A percentile compares a stretch with the other conserved stretches of the same genome.
phyloP scores from a whole-genome alignment of 306 rosid species.

The Trifolium repens region DNA sequence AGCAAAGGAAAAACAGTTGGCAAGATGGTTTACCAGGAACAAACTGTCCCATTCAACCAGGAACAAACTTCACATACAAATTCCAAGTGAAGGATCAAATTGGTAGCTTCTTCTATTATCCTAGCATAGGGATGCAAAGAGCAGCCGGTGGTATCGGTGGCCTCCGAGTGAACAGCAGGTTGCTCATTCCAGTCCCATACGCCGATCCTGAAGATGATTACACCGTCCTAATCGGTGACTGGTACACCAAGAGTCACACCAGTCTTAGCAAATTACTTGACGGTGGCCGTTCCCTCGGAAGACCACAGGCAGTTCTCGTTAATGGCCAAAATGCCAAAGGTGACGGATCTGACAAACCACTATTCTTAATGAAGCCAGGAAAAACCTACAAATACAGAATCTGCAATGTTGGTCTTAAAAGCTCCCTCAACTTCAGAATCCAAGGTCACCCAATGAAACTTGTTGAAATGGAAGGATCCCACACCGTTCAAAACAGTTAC shows the following conservation, averaged over 20 bases:
- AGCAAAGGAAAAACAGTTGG: conserved; percentile 89
- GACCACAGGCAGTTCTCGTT: conserved; percentile 70
- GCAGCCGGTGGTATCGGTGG: conserved; percentile 79
- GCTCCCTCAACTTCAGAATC: conserved; percentile 72
- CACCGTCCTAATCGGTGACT: conserved; percentile 78
- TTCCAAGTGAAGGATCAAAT: conserved; percentile 93
- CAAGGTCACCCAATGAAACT: conserved; percentile 71
- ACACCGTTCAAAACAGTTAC: conserved; percentile 68
- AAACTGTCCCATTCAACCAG: conserved; percentile 75
- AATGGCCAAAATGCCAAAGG: conserved; percentile 71
- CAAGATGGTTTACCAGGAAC: conserved; percentile 76
- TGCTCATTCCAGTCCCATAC: conserved; percentile 80
- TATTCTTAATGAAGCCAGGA: conserved; percentile 73
- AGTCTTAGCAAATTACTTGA: conserved; percentile 55
- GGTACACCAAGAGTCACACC: conserved; percentile 78
- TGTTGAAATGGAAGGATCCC: conserved; percentile 92
- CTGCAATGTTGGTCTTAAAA: conserved; percentile 79
- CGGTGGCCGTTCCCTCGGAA: conserved; percentile 58
- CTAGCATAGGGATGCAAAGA: conserved; percentile 59
- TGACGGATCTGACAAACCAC: conserved; percentile 63
- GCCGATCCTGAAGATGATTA: conserved; percentile 83
- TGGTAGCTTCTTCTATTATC: conserved; percentile 74
- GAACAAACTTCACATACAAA: conserved; percentile 68
- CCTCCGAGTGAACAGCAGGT: conserved; percentile 69
- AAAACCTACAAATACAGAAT: conserved; percentile 78